phyloP scores from a whole-genome alignment of 106 monocot genomes.

The Cymbidium sinense region DNA sequence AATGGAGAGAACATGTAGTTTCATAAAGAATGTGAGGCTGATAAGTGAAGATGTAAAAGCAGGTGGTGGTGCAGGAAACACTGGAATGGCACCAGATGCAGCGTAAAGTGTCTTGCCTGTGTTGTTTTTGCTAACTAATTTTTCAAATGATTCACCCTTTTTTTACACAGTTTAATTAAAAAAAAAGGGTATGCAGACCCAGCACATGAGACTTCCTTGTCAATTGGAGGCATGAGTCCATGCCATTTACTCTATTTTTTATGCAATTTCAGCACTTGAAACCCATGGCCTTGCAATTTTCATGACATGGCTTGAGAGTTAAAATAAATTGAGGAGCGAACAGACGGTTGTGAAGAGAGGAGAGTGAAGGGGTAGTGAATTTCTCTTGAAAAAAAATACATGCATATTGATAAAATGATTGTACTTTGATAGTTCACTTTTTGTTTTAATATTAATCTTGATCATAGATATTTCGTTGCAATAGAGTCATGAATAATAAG shows the following conservation, averaged over 20 bases:
- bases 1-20: constrained; percentile 71
- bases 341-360: too few relatives aligned
- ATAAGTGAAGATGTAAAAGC: constrained; percentile 30
- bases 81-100: constrained; percentile 95
- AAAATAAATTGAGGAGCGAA: too few relatives aligned
- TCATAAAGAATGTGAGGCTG: constrained; percentile 79
- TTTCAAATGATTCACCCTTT: neutral
- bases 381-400: neutral
- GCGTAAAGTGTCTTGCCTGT: constrained; percentile 39
- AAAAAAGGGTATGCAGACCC: neutral
- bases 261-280: neutral
- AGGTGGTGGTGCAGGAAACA: constrained; percentile 38
- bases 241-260: neutral
- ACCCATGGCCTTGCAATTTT: neutral
- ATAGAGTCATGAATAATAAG: too few relatives aligned
- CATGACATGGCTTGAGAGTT: neutral
- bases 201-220: neutral
- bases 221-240: neutral
- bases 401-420: neutral
- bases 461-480: too few relatives aligned
- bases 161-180: neutral
- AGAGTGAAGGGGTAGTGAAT: too few relatives aligned
- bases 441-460: too few relatives aligned
- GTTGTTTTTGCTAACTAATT: neutral
- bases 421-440: neutral